phyloP scores from a whole-genome alignment of 306 rosid species.

The Vigna trinervia region DNA sequence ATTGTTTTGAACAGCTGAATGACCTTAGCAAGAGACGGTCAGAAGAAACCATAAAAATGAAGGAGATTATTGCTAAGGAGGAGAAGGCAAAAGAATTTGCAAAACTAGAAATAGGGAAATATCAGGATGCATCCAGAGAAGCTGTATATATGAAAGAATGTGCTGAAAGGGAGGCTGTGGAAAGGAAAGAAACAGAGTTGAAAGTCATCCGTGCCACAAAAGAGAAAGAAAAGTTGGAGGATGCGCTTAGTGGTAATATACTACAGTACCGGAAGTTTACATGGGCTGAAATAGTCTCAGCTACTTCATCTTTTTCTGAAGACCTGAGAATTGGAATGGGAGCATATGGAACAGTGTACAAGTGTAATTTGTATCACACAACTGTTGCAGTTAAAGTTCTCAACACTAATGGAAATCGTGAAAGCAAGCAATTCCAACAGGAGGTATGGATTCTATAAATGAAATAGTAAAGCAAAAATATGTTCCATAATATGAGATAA shows the following conservation, averaged over 20 bases:
- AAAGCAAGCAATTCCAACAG: conserved; percentile 74
- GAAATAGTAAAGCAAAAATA: conserved; percentile 4
- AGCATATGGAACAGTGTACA: conserved; percentile 81
- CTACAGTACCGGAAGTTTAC: conserved; percentile 64
- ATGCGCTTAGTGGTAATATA: conserved; percentile 65
- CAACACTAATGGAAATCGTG: conserved; percentile 58
- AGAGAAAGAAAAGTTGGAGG: conserved; percentile 78
- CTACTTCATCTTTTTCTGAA: conserved; percentile 89
- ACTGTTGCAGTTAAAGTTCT: conserved; percentile 94
- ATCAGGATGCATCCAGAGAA: conserved; percentile 68
- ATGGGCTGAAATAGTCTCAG: conserved; percentile 87
- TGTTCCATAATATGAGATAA: conserved; percentile 17
- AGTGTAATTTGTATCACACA: conserved; percentile 86
- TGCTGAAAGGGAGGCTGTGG: conserved; percentile 73
- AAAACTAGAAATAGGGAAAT: conserved; percentile 63
- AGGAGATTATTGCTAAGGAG: conserved; percentile 64
- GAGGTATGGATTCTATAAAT: conserved; percentile 63
- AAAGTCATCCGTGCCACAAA: conserved; percentile 63
- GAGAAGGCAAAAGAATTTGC: conserved; percentile 62
- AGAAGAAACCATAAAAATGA: conserved; percentile 68
- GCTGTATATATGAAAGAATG: conserved; percentile 63
- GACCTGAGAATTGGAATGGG: conserved; percentile 87
- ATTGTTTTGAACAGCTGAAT: conserved; percentile 61
- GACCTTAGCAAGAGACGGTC: conserved; percentile 59
- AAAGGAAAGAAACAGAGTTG: conserved; percentile 73